Evolutionary conservation across 2,329 filamentous ascomycete genomes (phyloP).

Genomic region (Hymenoscyphus albidus): DNA sequence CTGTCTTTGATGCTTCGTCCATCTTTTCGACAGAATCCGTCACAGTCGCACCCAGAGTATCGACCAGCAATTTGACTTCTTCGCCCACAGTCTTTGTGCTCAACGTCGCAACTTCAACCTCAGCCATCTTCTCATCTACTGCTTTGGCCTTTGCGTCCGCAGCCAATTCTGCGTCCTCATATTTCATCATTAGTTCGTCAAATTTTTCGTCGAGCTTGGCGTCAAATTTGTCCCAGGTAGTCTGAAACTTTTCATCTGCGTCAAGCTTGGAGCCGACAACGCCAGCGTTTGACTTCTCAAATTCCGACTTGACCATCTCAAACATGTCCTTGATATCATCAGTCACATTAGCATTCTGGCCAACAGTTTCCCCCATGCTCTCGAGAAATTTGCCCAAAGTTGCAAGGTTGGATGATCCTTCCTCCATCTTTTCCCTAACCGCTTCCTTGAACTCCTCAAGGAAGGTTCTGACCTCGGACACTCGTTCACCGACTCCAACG

Average conservation of each 20-base stretch:
- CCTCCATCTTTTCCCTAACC: conserved; percentile 71
- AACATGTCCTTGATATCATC: conserved; percentile 69
- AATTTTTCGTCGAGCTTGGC: conserved; percentile 62
- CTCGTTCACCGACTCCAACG: conserved; percentile 69
- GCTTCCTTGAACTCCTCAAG: conserved; percentile 75
- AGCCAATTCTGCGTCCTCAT: conserved; percentile 75
- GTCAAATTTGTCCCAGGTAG: conserved; percentile 51
- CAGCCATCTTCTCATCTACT: conserved; percentile 67
- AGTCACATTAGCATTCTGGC: conserved; percentile 52
- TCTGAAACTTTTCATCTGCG: conserved; percentile 70
- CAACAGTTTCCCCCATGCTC: conserved; percentile 59
- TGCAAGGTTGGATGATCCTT: conserved; percentile 69
- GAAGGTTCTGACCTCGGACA: conserved; percentile 73
- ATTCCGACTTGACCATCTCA: conserved; percentile 76
- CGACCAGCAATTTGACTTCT: conserved; percentile 80
- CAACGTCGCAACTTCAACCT: conserved; percentile 69
- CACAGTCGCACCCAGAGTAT: conserved; percentile 76
- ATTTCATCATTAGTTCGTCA: conserved; percentile 76
- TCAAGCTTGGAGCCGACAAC: conserved; percentile 79
- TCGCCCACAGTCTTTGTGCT: conserved; percentile 78
- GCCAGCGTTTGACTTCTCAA: conserved; percentile 80
- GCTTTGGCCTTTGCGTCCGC: conserved; percentile 71
- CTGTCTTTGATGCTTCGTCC: conserved; percentile 80
- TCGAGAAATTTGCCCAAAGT: conserved; percentile 68
- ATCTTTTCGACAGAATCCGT: conserved; percentile 83